Conservation (phyloP, 805 yeast genomes). For the Lipomyces chichibuensis region DNA sequence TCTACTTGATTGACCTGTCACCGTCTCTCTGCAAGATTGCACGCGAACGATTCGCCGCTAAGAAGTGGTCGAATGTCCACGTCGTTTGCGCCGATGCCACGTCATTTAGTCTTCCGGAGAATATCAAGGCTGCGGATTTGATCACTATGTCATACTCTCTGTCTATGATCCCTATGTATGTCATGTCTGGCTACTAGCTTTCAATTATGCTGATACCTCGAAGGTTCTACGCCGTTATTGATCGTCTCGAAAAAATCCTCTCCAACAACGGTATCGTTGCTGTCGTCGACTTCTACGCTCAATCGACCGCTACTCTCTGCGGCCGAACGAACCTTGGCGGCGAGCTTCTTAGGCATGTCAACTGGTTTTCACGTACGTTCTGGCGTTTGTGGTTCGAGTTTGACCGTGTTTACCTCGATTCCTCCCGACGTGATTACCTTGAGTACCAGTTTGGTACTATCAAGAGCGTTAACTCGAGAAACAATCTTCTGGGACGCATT, state of each 20-base stretch:
- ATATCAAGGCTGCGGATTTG: conserved; percentile 57
- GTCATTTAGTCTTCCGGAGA: conserved; percentile 57
- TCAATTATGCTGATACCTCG: not conserved
- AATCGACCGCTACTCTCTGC: conserved; percentile 61
- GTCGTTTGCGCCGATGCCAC: conserved; percentile 77
- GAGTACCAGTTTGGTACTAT: conserved; percentile 83
- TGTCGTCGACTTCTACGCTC: conserved; percentile 81
- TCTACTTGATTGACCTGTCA: conserved; percentile 74
- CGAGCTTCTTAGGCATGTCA: conserved; percentile 65
- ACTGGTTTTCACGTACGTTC: conserved; percentile 77
- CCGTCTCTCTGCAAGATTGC: conserved; percentile 80
- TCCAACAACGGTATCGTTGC: conserved; percentile 63
- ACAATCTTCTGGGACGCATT: conserved; percentile 66
- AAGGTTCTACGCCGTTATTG: conserved; percentile 64
- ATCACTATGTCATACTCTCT: conserved; percentile 79
- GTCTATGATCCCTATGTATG: conserved; percentile 81
- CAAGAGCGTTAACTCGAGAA: conserved; percentile 70
- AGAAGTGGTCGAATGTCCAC: conserved; percentile 62
- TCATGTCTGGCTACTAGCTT: not conserved
- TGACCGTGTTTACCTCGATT: conserved; percentile 76
- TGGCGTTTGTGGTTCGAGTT: conserved; percentile 90
- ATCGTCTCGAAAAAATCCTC: conserved; percentile 60
- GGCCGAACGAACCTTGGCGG: conserved; percentile 82
- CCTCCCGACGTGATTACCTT: conserved; percentile 78
- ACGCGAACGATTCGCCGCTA: conserved; percentile 54